Base-by-base conservation (phyloP, 2,329 filamentous ascomycete species). In the Celoporthe dispersa region DNA sequence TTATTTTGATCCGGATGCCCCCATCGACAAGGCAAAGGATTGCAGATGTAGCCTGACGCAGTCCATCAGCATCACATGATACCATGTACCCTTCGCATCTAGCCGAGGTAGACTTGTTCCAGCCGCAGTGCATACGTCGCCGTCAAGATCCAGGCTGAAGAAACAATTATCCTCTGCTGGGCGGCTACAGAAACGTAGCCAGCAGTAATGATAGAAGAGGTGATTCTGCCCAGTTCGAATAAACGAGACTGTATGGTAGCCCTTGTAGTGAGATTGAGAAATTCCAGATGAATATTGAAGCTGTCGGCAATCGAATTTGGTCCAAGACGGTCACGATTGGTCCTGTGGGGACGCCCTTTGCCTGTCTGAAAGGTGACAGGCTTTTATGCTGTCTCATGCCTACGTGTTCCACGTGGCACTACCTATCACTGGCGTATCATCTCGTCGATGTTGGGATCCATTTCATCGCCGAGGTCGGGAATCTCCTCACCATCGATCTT, bases 391-490 rank as follows among this genome's bases (percentile, higher is more conserved):
- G 39, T 51, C 28, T 48, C 41, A 31, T 22, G 19, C 33, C 19
- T 33, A 5, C 41, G 12, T 28, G 11, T 16, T 44, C 7, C 60
- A 31, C 19, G 9, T 64, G 41, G 39, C 16, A 33, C 41, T 8
- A n/a, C 41, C 28, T 25, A n/a, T 65, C 61, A 72, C 37, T 68
- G 64, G 28, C 80, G 79, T 60, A 89, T 79, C 80, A 88, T 86
- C 74, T 86, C 85, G 35, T 83, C 83, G 44, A 89, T 86, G 62
- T 89, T 86, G 0, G 84, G 82, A 72, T 89, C 87, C 64, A 89
- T 87, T 0, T 82, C 86, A 72, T 87, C 85, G 11, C 82, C 85
- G n/a, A 88, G 79, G 66, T 88, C 83, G 3, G 86, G 86, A 69
- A 88, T 84, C 48, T 87, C 86, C 16, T 82, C 82, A 1, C 82